Evolutionary conservation across 805 yeast species (phyloP).

Genomic region (Zygosaccharomyces rouxii): DNA sequence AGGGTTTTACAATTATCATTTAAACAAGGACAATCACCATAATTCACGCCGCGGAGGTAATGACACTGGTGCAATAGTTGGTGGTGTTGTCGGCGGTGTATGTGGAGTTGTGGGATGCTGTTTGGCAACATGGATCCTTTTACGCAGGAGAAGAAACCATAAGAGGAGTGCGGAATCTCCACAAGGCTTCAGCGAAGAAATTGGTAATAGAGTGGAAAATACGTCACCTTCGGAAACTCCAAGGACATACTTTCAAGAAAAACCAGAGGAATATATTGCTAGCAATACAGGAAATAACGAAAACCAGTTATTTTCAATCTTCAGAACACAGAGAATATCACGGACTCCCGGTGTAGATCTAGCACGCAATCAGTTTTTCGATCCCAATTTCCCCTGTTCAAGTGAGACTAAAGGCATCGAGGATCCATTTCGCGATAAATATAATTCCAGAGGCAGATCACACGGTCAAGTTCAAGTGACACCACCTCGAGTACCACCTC

Average conservation of each 20-base stretch:
- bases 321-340: conserved; percentile 4
- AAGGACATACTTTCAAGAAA: conserved; percentile 3
- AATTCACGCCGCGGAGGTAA: neutral
- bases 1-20: conserved; percentile 25
- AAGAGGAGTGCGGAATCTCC: conserved; percentile 1
- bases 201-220: conserved; percentile 20
- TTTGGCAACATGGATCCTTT: conserved; percentile 20
- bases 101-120: conserved; percentile 25
- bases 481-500: conserved; percentile 24
- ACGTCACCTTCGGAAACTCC: conserved; percentile 8
- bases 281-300: conserved; percentile 1
- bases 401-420: neutral
- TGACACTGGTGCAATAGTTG: conserved; percentile 24
- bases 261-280: conserved; percentile 7
- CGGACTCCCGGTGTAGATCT: neutral
- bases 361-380: conserved; percentile 2
- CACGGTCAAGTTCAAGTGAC: neutral
- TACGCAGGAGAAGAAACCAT: conserved; percentile 16
- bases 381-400: neutral
- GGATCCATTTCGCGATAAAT: conserved; percentile 29
- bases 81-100: conserved; percentile 32
- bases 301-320: conserved; percentile 5
- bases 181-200: conserved; percentile 20
- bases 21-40: conserved; percentile 7
- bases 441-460: conserved; percentile 20